A percentile compares a stretch with the other conserved stretches of the same genome.
phyloP scores from a whole-genome alignment of 2,329 filamentous ascomycete genomes.

The Periconia sp. region DNA sequence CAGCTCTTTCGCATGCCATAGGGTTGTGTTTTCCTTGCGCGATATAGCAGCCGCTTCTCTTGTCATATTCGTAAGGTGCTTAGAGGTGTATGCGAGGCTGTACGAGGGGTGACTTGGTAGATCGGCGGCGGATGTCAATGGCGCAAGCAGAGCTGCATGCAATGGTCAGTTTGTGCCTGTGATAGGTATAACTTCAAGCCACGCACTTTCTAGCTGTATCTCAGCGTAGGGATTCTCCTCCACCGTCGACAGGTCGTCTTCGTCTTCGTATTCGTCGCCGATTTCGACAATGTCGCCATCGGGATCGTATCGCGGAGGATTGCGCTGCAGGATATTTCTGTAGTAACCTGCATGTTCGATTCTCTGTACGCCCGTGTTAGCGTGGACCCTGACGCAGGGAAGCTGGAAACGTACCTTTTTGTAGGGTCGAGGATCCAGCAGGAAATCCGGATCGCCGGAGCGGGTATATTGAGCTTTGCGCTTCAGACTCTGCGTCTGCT shows the following conservation, averaged over 20 bases:
- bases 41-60: slow-evolving; percentile 72
- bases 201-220: slow-evolving; percentile 72
- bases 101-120: slow-evolving; percentile 76
- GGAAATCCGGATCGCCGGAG: slow-evolving; percentile 68
- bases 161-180: slow-evolving; percentile 32
- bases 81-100: slow-evolving; percentile 75
- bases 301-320: slow-evolving; percentile 74
- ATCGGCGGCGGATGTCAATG: slow-evolving; percentile 76
- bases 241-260: slow-evolving; percentile 63
- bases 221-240: slow-evolving; percentile 77
- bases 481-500: slow-evolving; percentile 81
- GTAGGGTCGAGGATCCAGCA: slow-evolving; percentile 69
- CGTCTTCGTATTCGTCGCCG: slow-evolving; percentile 72
- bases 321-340: slow-evolving; percentile 75
- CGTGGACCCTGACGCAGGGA: slow-evolving; percentile 11
- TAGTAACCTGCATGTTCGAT: slow-evolving; percentile 76
- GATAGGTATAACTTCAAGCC: neutral
- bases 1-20: slow-evolving; percentile 77
- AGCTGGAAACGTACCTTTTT: slow-evolving; percentile 64
- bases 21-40: slow-evolving; percentile 73
- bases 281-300: slow-evolving; percentile 79
- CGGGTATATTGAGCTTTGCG: slow-evolving; percentile 74
- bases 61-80: slow-evolving; percentile 73
- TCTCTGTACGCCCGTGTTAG: slow-evolving; percentile 55
- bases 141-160: slow-evolving; percentile 70